Conservation (phyloP, 208 protist genomes). For the Trypanosomatidae sp. region DNA sequence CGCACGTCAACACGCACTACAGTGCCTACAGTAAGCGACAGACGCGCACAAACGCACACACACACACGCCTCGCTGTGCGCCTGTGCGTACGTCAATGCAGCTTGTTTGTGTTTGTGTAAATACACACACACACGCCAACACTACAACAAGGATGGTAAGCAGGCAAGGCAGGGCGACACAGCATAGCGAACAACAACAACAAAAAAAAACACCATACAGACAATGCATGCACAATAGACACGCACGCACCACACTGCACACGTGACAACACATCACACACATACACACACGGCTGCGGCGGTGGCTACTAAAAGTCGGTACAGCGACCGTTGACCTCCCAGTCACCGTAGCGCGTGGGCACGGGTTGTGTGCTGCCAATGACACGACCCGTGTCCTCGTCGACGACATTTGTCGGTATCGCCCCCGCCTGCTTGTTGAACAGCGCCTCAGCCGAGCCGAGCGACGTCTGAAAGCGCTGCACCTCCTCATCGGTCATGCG, state of each 20-base stretch:
- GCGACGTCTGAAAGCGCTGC: conserved; percentile 74
- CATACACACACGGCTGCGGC: neutral
- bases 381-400: conserved; percentile 66
- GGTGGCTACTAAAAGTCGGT: conserved; percentile 60
- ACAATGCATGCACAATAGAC: neutral
- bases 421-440: conserved; percentile 78
- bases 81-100: no score
- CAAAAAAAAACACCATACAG: neutral
- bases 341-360: conserved; percentile 81
- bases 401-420: conserved; percentile 72
- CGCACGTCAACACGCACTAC: no score
- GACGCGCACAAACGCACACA: no score
- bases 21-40: no score
- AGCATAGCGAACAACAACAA: no score
- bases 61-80: no score
- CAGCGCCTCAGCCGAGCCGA: conserved; percentile 57
- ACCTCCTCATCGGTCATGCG: conserved; percentile 60
- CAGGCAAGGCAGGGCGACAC: no score
- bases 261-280: neutral
- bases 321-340: conserved; percentile 83
- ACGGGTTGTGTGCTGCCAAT: conserved; percentile 76
- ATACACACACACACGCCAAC: no score
- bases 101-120: no score
- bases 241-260: neutral
- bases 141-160: no score